Base-by-base conservation (phyloP, 768 basidiomycete species). In the Suillus placidus region DNA sequence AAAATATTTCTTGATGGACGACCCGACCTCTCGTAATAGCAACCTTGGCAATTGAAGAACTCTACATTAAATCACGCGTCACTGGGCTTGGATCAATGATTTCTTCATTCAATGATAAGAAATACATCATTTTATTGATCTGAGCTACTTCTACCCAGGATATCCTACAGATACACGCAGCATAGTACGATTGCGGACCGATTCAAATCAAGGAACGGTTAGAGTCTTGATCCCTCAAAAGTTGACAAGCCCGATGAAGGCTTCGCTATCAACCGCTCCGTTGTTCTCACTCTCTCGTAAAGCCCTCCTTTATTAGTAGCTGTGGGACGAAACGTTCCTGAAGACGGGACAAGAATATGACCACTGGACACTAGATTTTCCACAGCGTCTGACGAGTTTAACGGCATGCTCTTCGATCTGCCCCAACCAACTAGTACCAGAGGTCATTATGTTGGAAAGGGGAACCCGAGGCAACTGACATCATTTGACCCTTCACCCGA, bases 1-100 rank as follows among this genome's bases (percentile, higher is more conserved):
- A 77, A 76, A 60, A 56, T 77, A 16, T 75, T 75, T 40, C 23
- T 75, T 4, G 76, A 77, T 40, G 74, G 74, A 34, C 58, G 73
- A 45, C 67, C 64, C 35, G 71, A 68, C 26, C 61, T 63, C 16
- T 66, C 52, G 37, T 64, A 56, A 63, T 65, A 54, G 14, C 12
- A 34, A 23, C 23, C 23, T 18, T 18, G 23, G 38, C n/a, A 10
- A 23, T 13, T 23, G 47, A 14, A 18, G 30, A 32, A 9, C 40
- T 52, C 20, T 26, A 45, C 30, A 18, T 54, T 40, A 34, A 30
- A 34, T 34, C 34, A 20, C 30, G 16, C 14, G 26, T 4, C 23
- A 49, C 49, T 51, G 26, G 23, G 30, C 16, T 18, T 30, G 16
- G 16, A 18, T 52, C 16, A 4, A 57, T 14, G 5, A 18, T 18